These are phyloP conservation scores for Auricularia cornea DNA, from an alignment of 768 basidiomycete genomes.

Conservation along the genomic window DNA sequence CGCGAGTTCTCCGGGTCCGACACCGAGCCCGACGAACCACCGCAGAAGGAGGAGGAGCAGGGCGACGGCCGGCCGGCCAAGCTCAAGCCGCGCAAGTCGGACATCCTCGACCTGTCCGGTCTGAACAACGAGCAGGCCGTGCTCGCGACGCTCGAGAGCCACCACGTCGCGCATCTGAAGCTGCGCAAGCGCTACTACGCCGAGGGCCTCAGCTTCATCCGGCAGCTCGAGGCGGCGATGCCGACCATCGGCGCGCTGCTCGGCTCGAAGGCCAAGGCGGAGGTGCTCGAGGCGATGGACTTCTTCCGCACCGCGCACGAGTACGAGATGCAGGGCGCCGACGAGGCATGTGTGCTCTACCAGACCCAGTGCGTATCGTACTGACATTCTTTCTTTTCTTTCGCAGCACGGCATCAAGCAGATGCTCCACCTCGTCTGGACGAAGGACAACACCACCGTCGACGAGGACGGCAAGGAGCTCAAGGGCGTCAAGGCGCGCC, in stretches of 20 bases:
- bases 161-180: constrained; percentile 55
- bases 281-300: constrained; percentile 78
- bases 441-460: constrained; percentile 81
- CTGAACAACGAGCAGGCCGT: constrained; percentile 65
- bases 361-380: constrained; percentile 29
- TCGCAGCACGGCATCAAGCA: constrained; percentile 83
- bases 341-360: too few relatives aligned
- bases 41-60: constrained; percentile 15
- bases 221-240: constrained; percentile 56
- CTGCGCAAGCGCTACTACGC: constrained; percentile 79
- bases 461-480: constrained; percentile 70
- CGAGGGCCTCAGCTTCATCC: constrained; percentile 81
- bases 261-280: constrained; percentile 77
- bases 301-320: constrained; percentile 80
- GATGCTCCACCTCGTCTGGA: constrained; percentile 97
- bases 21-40: constrained; percentile 12
- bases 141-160: constrained; percentile 57
- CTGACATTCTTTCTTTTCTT: neutral
- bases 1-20: constrained; percentile 3
- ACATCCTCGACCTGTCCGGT: constrained; percentile 54
- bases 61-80: constrained; percentile 19
- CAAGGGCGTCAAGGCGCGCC: constrained; percentile 77
- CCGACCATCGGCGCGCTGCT: constrained; percentile 67
- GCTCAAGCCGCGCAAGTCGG: constrained; percentile 51
- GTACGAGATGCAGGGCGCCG: constrained; percentile 72